These are phyloP conservation scores for Verticillium alfalfae DNA, from an alignment of 2,329 filamentous ascomycete species.

Conservation along the genomic window DNA sequence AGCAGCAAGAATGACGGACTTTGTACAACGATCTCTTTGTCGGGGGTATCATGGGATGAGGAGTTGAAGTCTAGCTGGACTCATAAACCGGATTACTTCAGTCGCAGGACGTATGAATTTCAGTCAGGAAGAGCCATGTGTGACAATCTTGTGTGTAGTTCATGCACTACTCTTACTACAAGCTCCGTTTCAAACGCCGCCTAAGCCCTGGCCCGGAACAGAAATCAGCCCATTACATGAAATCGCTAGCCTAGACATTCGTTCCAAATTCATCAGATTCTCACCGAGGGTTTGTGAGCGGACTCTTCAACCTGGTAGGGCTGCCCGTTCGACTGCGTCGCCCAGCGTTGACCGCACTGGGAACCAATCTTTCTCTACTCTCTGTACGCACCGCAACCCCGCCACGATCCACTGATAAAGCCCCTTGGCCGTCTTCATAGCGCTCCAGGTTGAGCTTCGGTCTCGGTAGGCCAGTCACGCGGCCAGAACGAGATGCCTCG, in stretches of 20 bases:
- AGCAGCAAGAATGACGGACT: slow-evolving; percentile 15
- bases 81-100: too few relatives aligned
- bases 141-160: too few relatives aligned
- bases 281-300: slow-evolving; percentile 42
- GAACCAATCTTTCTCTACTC: slow-evolving; percentile 71
- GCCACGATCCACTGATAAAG: slow-evolving; percentile 54
- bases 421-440: slow-evolving; percentile 37
- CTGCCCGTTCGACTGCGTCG: slow-evolving; percentile 52
- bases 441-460: slow-evolving; percentile 52
- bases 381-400: slow-evolving; percentile 80
- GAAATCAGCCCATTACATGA: not conserved
- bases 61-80: too few relatives aligned
- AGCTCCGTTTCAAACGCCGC: not conserved
- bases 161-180: not conserved
- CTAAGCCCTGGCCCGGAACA: not conserved
- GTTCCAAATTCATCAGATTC: slow-evolving; percentile 22
- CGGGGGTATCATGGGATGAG: not conserved
- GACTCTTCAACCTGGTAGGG: slow-evolving; percentile 55
- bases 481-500: slow-evolving; percentile 48
- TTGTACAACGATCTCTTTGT: not conserved
- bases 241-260: slow-evolving; percentile 16
- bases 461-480: slow-evolving; percentile 62
- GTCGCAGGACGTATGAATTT: too few relatives aligned
- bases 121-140: too few relatives aligned
- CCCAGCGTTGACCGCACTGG: slow-evolving; percentile 50